Base-by-base conservation (phyloP, 2,329 filamentous ascomycete species). In the Penicillium sp. region DNA sequence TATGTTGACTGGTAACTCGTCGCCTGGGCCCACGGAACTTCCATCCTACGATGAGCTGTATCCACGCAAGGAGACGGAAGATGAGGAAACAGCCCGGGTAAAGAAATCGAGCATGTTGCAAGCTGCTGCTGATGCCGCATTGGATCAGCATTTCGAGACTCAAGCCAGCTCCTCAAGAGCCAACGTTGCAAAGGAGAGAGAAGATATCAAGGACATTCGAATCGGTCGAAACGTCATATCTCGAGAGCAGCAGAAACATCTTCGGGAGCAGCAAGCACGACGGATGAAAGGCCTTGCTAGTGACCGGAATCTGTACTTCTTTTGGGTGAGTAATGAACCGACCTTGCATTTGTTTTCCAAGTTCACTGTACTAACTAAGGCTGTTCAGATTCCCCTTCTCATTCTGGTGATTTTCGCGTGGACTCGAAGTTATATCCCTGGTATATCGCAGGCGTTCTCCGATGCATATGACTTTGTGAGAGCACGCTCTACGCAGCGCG, bases 41-140 rank as follows among this genome's bases (percentile, higher is more conserved):
- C 91, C 91, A 9, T 86, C 91, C 0, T 95, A 95, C 67, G 88
- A 93, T 57, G 91, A 93, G 52, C 86, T 95, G 30, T 95, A 88
- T 73, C 91, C 90, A 5, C 73, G 75, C 46, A 72, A 77, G 26
- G 74, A 74, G 35, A 62, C 67, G 31, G 68, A 68, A 23, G 75
- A 73, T 17, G 62, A 62, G 59, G 78, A 81, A 50, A 67, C 66
- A 13, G 73, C 70, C 44, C 78, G 78, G 30, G 69, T 80, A 7
- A 82, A 83, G 61, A 80, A 80, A 59, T 73, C 73, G 9, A 78
- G 76, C n/a, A 68, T 79, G 46, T 56, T 81, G 13, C 75, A 73
- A 58, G 80, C 80, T 7, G 79, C 78, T 21, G 70, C 78, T 2
- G 81, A 83, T 53, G 77, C 79, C 21, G 78, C 76, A 26, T 58